Evolutionary conservation across 257 asterid genomes (phyloP).

Genomic region (Solanum virginianum): DNA sequence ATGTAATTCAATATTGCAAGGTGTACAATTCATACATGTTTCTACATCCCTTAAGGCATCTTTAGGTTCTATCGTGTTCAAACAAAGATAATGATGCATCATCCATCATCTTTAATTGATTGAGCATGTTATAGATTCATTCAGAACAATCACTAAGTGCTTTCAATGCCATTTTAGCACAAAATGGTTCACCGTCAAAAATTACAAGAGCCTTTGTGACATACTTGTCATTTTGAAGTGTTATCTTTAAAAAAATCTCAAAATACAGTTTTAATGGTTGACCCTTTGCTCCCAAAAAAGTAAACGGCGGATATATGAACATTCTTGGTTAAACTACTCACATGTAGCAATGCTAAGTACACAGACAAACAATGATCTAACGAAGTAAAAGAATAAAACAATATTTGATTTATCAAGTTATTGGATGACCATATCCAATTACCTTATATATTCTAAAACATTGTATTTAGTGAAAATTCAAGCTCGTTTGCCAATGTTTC

Average conservation of each 20-base stretch:
- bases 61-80: background rate
- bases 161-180: background rate
- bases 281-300: background rate
- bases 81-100: background rate
- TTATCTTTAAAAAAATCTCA: background rate
- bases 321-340: background rate
- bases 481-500: background rate
- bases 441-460: background rate
- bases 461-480: background rate
- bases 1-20: background rate
- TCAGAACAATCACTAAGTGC: background rate
- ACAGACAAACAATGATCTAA: background rate
- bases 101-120: background rate
- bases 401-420: background rate
- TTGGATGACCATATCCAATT: background rate
- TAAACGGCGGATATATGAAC: background rate
- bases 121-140: background rate
- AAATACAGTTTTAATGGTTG: background rate
- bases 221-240: background rate
- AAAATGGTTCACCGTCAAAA: background rate
- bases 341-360: background rate
- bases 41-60: background rate
- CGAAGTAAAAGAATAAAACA: background rate
- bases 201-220: background rate
- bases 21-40: background rate